Evolutionary conservation across 1,139 yeast species (phyloP).

Genomic region (Pichia sp.): DNA sequence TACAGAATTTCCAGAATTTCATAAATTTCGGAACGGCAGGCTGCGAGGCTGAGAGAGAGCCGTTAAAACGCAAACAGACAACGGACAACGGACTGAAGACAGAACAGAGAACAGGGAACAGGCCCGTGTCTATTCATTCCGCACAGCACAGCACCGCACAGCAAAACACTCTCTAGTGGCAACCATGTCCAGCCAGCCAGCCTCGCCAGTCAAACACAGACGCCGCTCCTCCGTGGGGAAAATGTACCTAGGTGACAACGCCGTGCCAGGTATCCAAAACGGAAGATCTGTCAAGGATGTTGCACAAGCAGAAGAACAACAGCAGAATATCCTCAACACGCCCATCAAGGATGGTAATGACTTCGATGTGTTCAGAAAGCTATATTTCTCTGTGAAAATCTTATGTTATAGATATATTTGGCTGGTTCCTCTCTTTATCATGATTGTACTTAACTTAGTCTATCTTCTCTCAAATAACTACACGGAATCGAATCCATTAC

Average conservation of each 20-base stretch:
- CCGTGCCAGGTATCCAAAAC: slow-evolving; percentile 44
- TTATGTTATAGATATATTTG: slow-evolving; percentile 68
- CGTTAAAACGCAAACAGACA: too few relatives aligned
- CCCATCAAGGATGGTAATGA: slow-evolving; percentile 27
- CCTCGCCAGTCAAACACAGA: slow-evolving; percentile 18
- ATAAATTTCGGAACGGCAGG: too few relatives aligned
- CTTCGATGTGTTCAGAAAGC: slow-evolving; percentile 39
- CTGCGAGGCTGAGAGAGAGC: too few relatives aligned
- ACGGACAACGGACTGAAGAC: too few relatives aligned
- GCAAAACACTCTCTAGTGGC: too few relatives aligned
- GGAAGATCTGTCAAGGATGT: slow-evolving; percentile 36
- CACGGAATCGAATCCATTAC: slow-evolving; percentile 53
- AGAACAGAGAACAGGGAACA: too few relatives aligned
- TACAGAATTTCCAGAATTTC: too few relatives aligned
- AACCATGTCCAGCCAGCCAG: too few relatives aligned
- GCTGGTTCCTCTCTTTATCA: slow-evolving; percentile 58
- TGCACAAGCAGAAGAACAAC: slow-evolving; percentile 31
- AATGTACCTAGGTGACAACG: slow-evolving; percentile 50
- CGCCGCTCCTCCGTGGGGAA: slow-evolving; percentile 53
- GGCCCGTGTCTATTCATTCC: too few relatives aligned
- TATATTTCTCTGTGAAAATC: slow-evolving; percentile 52
- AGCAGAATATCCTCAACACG: slow-evolving; percentile 25
- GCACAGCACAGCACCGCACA: too few relatives aligned
- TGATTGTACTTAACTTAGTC: slow-evolving; percentile 32
- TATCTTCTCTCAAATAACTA: slow-evolving; percentile 46